These are phyloP conservation scores for Salvia miltiorrhiza DNA, from an alignment of 257 asterid genomes.

Conservation along the genomic window DNA sequence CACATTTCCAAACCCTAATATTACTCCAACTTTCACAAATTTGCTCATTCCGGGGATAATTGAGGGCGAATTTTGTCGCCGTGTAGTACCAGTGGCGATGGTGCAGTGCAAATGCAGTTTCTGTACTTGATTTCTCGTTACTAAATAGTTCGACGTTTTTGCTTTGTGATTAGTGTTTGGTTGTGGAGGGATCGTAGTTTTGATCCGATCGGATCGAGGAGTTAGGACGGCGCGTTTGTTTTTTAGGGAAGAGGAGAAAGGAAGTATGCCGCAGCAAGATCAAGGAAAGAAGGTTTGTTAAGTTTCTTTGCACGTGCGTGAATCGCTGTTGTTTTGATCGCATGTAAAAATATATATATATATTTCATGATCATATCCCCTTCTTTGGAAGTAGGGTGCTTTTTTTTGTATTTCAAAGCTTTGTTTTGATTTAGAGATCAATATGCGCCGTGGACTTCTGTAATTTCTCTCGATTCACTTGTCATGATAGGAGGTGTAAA, in stretches of 20 bases:
- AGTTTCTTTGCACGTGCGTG: neutral
- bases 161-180: neutral
- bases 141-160: conserved; percentile 5
- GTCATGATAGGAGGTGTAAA: neutral
- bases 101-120: conserved; percentile 25
- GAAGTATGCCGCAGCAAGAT: conserved; percentile 65
- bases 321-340: neutral
- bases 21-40: neutral
- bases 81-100: conserved; percentile 12
- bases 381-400: neutral
- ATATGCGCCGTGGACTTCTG: neutral
- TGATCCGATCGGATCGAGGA: conserved; percentile 39
- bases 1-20: conserved; percentile 23
- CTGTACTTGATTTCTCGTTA: conserved; percentile 3
- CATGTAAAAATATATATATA: neutral
- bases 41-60: neutral
- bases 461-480: neutral
- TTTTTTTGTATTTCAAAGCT: conserved; percentile 1
- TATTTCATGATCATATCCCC: neutral
- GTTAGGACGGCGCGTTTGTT: conserved; percentile 16
- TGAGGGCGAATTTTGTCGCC: conserved; percentile 1
- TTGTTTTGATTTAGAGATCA: neutral
- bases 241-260: conserved; percentile 13
- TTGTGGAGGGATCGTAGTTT: conserved; percentile 11
- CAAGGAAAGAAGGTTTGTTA: conserved; percentile 60